A percentile compares a stretch with the other conserved stretches of the same genome.
Conservation (phyloP, 495 filamentous ascomycete genomes). For the Annulohypoxylon bovei region DNA sequence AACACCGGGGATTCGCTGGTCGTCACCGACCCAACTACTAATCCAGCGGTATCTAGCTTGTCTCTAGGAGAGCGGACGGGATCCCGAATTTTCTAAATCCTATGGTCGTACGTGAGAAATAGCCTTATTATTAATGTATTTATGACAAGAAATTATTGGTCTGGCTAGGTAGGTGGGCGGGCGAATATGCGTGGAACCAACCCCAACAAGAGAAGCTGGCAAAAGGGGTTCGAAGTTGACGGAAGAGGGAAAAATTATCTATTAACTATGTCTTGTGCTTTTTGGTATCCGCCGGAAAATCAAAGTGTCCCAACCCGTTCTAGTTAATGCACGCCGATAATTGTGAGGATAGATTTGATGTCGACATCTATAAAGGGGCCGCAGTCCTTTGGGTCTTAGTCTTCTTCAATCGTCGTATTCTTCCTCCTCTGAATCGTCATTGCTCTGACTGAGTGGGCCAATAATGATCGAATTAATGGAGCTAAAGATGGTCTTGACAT, state of each 20-base stretch:
- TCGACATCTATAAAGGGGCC: not conserved
- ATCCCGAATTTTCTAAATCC: slow-evolving; percentile 56
- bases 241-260: not conserved
- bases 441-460: slow-evolving; percentile 38
- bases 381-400: not conserved
- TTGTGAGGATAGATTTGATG: not conserved
- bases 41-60: slow-evolving; percentile 51
- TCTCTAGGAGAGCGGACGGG: slow-evolving; percentile 63
- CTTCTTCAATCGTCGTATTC: not conserved
- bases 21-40: slow-evolving; percentile 63
- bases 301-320: not conserved
- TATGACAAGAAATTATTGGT: not conserved
- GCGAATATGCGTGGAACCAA: not conserved
- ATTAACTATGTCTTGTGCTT: not conserved
- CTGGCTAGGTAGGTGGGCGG: too few relatives aligned
- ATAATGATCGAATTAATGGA: slow-evolving; percentile 52
- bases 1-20: slow-evolving; percentile 60
- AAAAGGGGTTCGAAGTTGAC: not conserved
- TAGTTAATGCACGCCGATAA: not conserved
- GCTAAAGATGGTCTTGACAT: slow-evolving; percentile 42
- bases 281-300: not conserved
- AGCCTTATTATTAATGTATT: not conserved
- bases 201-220: not conserved
- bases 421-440: slow-evolving; percentile 9
- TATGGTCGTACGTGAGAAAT: slow-evolving; percentile 57